These are phyloP conservation scores for Hygrophorus russula DNA, from an alignment of 768 basidiomycete species.

Conservation along the genomic window DNA sequence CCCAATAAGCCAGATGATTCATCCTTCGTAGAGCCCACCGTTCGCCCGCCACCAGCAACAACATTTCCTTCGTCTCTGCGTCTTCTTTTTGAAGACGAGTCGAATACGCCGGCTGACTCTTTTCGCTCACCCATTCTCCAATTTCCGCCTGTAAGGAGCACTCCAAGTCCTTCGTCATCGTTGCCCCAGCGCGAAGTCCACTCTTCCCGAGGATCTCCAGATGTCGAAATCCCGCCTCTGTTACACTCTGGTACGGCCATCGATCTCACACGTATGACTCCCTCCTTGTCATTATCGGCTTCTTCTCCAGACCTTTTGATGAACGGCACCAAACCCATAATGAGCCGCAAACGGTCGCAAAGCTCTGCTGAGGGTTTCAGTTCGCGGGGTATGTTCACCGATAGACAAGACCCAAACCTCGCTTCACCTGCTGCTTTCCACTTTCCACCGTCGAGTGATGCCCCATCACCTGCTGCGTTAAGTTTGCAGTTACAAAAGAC, in stretches of 20 bases:
- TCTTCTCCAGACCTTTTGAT: constrained; percentile 11
- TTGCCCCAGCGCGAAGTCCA: constrained; percentile 10
- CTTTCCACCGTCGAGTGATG: constrained; percentile 22
- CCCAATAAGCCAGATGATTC: constrained; percentile 13
- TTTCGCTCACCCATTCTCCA: constrained; percentile 30
- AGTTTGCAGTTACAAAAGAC: constrained; percentile 12
- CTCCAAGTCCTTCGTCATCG: constrained; percentile 13
- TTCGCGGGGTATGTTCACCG: constrained; percentile 3
- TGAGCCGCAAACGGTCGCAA: constrained; percentile 30
- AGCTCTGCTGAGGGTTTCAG: constrained; percentile 24
- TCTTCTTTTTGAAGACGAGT: constrained; percentile 60
- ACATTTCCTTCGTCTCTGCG: constrained; percentile 70
- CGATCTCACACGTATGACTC: constrained; percentile 11
- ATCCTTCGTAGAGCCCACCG: constrained; percentile 26
- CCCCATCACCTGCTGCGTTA: constrained; percentile 11
- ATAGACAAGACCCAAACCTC: constrained; percentile 11
- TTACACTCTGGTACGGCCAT: constrained; percentile 4
- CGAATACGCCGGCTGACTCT: constrained; percentile 23
- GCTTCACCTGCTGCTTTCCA: constrained; percentile 31
- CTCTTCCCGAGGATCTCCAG: constrained; percentile 18
- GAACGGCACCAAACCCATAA: constrained; percentile 17
- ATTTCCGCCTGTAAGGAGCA: constrained; percentile 14
- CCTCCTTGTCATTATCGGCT: constrained; percentile 10
- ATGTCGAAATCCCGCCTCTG: constrained; percentile 27
- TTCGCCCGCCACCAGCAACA: constrained; percentile 36